A percentile compares a stretch with the other conserved stretches of the same genome.
These are phyloP conservation scores for Catharanthus roseus DNA, from an alignment of 257 asterid genomes.

Conservation along the genomic window DNA sequence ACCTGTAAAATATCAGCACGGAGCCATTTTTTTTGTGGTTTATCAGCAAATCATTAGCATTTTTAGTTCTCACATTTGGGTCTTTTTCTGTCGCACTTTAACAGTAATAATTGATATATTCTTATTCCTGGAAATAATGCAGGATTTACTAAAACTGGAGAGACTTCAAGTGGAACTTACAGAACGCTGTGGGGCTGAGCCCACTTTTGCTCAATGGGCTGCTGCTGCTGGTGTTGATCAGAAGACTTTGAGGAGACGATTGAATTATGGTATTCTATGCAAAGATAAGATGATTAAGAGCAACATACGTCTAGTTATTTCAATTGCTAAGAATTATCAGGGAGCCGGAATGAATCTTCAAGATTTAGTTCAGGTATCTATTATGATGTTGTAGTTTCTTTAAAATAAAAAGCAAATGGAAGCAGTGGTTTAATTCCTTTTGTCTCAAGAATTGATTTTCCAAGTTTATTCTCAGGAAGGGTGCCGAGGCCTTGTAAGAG, in stretches of 20 bases:
- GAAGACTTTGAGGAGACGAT: constrained; percentile 67
- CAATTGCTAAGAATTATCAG: constrained; percentile 89
- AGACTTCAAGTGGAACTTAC: constrained; percentile 63
- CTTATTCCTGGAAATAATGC: constrained; percentile 22
- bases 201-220: constrained; percentile 82
- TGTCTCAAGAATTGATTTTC: constrained; percentile 12
- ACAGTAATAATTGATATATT: background rate
- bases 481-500: constrained; percentile 80
- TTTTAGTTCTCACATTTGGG: background rate
- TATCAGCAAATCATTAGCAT: background rate
- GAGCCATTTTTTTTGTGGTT: background rate
- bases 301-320: constrained; percentile 86
- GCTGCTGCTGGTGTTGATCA: constrained; percentile 85
- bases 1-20: background rate
- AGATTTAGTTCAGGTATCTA: constrained; percentile 90
- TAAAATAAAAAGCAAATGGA: constrained; percentile 9
- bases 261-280: constrained; percentile 68
- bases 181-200: constrained; percentile 55
- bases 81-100: background rate
- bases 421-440: constrained; percentile 1
- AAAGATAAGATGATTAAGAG: constrained; percentile 90
- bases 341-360: constrained; percentile 91
- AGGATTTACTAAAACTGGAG: constrained; percentile 82
- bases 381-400: constrained; percentile 1
- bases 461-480: constrained; percentile 65